A percentile compares a stretch with the other conserved stretches of the same genome.
These are phyloP conservation scores for Articulospora tetracladia DNA, from an alignment of 495 filamentous ascomycete species.

Conservation along the genomic window DNA sequence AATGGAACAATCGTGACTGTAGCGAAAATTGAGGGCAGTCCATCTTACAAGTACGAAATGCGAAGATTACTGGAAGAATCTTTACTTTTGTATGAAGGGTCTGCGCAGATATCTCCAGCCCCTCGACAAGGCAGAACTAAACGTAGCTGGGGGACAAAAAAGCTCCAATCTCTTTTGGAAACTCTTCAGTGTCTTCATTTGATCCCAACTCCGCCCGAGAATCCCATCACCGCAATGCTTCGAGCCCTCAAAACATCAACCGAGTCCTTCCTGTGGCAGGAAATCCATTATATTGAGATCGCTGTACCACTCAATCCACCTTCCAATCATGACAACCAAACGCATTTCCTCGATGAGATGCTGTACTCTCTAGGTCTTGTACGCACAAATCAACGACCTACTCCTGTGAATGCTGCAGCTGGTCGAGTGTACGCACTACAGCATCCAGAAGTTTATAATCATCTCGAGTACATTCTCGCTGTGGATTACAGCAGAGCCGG, in stretches of 20 bases:
- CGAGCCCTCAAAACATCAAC: background rate
- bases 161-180: background rate
- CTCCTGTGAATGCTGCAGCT: background rate
- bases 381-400: background rate
- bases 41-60: background rate
- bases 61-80: background rate
- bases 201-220: background rate
- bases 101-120: background rate
- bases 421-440: background rate
- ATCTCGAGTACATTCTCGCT: background rate
- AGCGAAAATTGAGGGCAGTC: constrained; percentile 1
- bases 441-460: background rate
- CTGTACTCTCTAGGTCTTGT: background rate
- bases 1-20: background rate
- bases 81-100: background rate
- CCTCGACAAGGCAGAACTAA: background rate
- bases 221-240: background rate
- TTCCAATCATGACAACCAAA: background rate
- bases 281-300: background rate
- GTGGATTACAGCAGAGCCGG: background rate
- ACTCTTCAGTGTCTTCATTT: background rate
- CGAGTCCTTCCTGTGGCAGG: background rate
- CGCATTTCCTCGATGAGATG: background rate
- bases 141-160: background rate
- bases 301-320: background rate